Percentiles rank a stretch among this genome's conserved stretches.
Evolutionary conservation across 805 yeast genomes (phyloP).

Genomic region (Zygoascus flipseniorum): DNA sequence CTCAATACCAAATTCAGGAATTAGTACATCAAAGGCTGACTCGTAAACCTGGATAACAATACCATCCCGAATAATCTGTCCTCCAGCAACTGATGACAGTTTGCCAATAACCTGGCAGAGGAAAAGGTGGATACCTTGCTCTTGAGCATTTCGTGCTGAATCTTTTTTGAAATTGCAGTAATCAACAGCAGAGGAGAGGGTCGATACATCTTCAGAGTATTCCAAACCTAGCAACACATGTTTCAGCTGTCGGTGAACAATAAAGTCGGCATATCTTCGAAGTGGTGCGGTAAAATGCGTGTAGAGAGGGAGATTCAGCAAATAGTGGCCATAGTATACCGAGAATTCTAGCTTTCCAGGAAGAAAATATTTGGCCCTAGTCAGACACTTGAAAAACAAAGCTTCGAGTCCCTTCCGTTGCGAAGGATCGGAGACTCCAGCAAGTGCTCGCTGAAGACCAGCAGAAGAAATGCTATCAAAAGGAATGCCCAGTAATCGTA

Average conservation of each 20-base stretch:
- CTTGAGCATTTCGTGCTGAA: slow-evolving; percentile 88
- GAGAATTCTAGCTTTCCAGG: slow-evolving; percentile 76
- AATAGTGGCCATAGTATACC: slow-evolving; percentile 69
- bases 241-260: slow-evolving; percentile 89
- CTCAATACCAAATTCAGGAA: slow-evolving; percentile 92
- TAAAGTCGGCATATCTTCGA: slow-evolving; percentile 83
- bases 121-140: slow-evolving; percentile 83
- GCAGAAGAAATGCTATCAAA: slow-evolving; percentile 71
- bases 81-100: slow-evolving; percentile 57
- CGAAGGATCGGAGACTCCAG: slow-evolving; percentile 50
- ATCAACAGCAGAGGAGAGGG: slow-evolving; percentile 75
- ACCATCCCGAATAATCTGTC: slow-evolving; percentile 78
- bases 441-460: slow-evolving; percentile 61
- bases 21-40: slow-evolving; percentile 85
- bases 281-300: slow-evolving; percentile 93
- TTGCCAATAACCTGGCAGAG: slow-evolving; percentile 77
- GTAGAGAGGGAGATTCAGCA: slow-evolving; percentile 73
- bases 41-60: slow-evolving; percentile 89
- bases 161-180: slow-evolving; percentile 94
- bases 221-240: slow-evolving; percentile 37
- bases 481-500: slow-evolving; percentile 42
- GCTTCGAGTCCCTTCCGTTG: slow-evolving; percentile 71
- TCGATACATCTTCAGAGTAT: slow-evolving; percentile 33
- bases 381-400: slow-evolving; percentile 69
- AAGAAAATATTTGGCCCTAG: slow-evolving; percentile 77